Percentiles rank a stretch among this genome's conserved stretches.
phyloP scores from a whole-genome alignment of 2,329 filamentous ascomycete species.

The Ophiostoma pallidulum region DNA sequence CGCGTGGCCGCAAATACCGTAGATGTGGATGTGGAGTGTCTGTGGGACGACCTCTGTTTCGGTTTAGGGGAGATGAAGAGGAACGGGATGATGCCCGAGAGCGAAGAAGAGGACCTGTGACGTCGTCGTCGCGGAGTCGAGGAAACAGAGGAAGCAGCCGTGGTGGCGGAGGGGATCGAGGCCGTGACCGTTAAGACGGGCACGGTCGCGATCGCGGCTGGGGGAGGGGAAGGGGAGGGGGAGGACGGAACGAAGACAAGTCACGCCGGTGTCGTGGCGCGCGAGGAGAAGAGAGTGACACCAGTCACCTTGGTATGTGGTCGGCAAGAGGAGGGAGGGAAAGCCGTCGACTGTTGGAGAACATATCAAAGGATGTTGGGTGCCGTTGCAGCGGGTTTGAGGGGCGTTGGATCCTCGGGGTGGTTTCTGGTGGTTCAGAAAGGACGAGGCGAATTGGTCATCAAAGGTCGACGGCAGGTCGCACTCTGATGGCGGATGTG shows the following conservation, averaged over 20 bases:
- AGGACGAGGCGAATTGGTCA: conserved; percentile 23
- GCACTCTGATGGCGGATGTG: conserved; percentile 27
- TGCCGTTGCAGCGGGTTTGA: conserved; percentile 26
- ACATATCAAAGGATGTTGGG: conserved; percentile 39
- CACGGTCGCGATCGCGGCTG: conserved; percentile 16
- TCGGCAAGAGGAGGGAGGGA: conserved; percentile 49
- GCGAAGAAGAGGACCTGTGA: conserved; percentile 15
- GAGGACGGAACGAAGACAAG: neutral
- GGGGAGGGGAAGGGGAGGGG: neutral
- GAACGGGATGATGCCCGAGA: conserved; percentile 14
- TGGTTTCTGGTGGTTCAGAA: conserved; percentile 15
- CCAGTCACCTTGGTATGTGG: conserved; percentile 54
- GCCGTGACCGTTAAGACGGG: conserved; percentile 17
- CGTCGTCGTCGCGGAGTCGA: conserved; percentile 16
- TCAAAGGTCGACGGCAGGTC: too few relatives aligned
- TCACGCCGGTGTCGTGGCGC: conserved; percentile 39
- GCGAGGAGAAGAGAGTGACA: conserved; percentile 34
- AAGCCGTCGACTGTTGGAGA: conserved; percentile 44
- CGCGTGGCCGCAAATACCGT: neutral
- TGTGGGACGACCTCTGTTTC: conserved; percentile 11
- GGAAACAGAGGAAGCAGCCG: conserved; percentile 13
- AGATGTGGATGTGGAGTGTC: conserved; percentile 5
- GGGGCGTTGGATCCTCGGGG: conserved; percentile 13
- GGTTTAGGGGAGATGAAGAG: conserved; percentile 16
- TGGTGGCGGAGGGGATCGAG: conserved; percentile 15